Base-by-base conservation (phyloP, 208 protist genomes). In the Strigomonas galati region DNA sequence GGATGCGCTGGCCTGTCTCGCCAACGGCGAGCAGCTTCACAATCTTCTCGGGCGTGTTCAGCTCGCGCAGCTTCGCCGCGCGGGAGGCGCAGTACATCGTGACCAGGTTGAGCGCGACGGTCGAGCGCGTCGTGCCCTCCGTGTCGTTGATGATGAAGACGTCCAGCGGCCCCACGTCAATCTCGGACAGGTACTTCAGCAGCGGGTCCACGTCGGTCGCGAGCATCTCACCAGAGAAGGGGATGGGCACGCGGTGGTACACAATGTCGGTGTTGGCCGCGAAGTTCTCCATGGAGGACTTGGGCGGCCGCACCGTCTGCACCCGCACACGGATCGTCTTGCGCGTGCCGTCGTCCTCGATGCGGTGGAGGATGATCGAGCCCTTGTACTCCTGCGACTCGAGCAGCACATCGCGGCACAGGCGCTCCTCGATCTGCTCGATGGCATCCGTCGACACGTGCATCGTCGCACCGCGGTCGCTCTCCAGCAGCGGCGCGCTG, bases 391-490 rank as follows among this genome's bases (percentile, higher is more conserved):
- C 86, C 72, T 87, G 82, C 32, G 89, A 71, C 71, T 95, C 85
- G 26, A 90, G 68, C 67, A 90, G 55, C 37, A 95, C 89, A 67
- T 95, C 89, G 6, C 81, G 70, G 15, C 86, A 74, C 27, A 95
- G 74, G 31, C 89, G 89, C 48, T 95, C 89, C 72, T 95, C 85
- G 30, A 95, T 91, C 74, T 95, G 82, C 72, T 95, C 86, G 44
- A 95, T 91, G 21, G 71, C 77, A 35, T 87, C 60, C 55, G 85
- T n/a, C 14, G 89, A 93, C 14, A 80, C 81, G 74, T 95, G 89
- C 89, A 95, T 95, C 49, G 89, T 91, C 28, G 73, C 85, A 30
- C 82, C 87, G 0, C 62, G 66, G 56, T 78, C 56, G 5, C 61
- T 32, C 17, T 66, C 65, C 5, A 49, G 65, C 30, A 61, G 59